A percentile compares a stretch with the other conserved stretches of the same genome.
Conservation (phyloP, 2,329 filamentous ascomycete species). For the Leptodontidium sp. region DNA sequence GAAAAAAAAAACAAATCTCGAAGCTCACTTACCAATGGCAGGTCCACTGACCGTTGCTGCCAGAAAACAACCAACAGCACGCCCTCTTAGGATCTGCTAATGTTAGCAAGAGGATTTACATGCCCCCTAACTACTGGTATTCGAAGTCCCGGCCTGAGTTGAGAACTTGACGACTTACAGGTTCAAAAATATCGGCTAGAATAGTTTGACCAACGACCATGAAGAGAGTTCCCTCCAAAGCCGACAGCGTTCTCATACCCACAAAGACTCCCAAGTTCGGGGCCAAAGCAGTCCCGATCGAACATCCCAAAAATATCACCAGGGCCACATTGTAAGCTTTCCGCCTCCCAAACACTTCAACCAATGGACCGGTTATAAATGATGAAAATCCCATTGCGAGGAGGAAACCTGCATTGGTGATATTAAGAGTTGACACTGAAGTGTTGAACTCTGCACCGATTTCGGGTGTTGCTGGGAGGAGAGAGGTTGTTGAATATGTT, state of each 20-base stretch:
- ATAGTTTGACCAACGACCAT: constrained; percentile 33
- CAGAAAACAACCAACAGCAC: constrained; percentile 54
- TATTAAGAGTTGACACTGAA: constrained; percentile 39
- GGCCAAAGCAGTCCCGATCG: constrained; percentile 26
- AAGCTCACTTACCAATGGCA: constrained; percentile 39
- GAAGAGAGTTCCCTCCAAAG: constrained; percentile 31
- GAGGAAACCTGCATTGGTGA: constrained; percentile 35
- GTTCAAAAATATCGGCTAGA: constrained; percentile 32
- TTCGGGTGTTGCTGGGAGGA: constrained; percentile 51
- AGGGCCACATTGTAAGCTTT: constrained; percentile 26
- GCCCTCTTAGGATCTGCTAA: constrained; percentile 50
- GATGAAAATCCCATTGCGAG: constrained; percentile 30
- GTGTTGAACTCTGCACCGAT: constrained; percentile 51
- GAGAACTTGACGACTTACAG: constrained; percentile 21
- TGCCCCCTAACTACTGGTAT: too few species aligned
- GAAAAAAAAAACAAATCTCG: neutral
- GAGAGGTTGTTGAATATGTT: constrained; percentile 53
- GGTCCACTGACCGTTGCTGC: constrained; percentile 53
- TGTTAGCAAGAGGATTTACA: neutral
- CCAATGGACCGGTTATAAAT: constrained; percentile 30
- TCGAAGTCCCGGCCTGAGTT: too few species aligned
- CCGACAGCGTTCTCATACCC: constrained; percentile 26
- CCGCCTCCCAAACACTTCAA: constrained; percentile 27
- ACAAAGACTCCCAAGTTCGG: constrained; percentile 28
- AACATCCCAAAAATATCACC: constrained; percentile 27